phyloP scores from a whole-genome alignment of 2,329 filamentous ascomycete genomes.

The Bipolaris sorokiniana region DNA sequence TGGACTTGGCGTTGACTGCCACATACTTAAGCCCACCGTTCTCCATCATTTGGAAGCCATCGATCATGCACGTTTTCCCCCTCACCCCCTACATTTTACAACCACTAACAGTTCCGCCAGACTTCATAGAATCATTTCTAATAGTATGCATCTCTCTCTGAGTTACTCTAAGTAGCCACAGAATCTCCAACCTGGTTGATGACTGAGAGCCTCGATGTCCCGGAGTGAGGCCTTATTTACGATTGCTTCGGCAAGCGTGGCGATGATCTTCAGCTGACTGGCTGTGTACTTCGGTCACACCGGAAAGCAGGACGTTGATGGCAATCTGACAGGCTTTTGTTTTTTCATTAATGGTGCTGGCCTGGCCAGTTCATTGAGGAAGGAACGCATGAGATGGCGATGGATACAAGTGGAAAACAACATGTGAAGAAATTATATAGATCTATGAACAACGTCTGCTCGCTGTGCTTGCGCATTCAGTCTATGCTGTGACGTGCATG shows the following conservation, averaged over 20 bases:
- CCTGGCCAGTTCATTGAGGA: slow-evolving; percentile 41
- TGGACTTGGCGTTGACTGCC: no score
- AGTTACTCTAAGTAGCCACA: slow-evolving; percentile 92
- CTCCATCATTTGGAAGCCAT: no score
- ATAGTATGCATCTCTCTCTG: slow-evolving; percentile 94
- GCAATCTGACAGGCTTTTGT: slow-evolving; percentile 76
- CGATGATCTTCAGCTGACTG: slow-evolving; percentile 90
- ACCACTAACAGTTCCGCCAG: neutral
- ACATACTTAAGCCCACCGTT: no score
- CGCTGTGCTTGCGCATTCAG: neutral
- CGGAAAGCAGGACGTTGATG: slow-evolving; percentile 80
- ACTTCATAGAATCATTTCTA: slow-evolving; percentile 67
- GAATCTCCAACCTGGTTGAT: slow-evolving; percentile 90
- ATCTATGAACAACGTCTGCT: neutral
- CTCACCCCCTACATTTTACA: neutral
- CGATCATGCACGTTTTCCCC: neutral
- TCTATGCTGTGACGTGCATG: neutral
- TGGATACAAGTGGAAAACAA: neutral
- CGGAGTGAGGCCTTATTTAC: slow-evolving; percentile 79
- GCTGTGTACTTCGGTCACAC: slow-evolving; percentile 77
- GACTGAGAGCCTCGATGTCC: slow-evolving; percentile 81
- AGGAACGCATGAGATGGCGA: slow-evolving; percentile 20
- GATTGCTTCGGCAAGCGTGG: slow-evolving; percentile 80
- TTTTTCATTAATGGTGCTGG: slow-evolving; percentile 47
- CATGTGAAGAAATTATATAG: neutral